These are phyloP conservation scores for Saccharomyces hybrid DNA, from an alignment of 1,139 yeast genomes.

Conservation along the genomic window DNA sequence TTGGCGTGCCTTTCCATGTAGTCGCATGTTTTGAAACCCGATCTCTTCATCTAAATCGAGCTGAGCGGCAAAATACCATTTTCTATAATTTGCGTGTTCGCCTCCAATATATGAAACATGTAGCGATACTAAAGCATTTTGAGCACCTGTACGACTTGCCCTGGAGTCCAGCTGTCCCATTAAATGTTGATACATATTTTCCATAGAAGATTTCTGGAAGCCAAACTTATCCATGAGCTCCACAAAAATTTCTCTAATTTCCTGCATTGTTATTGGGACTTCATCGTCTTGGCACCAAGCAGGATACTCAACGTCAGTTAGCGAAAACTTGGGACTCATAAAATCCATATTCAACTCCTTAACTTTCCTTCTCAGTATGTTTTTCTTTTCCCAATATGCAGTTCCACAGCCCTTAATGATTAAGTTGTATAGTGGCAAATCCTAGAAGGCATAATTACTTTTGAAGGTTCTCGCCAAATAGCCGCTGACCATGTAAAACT, in stretches of 20 bases:
- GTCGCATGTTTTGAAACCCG: slow-evolving; percentile 40
- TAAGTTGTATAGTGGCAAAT: background rate
- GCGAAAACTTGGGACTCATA: slow-evolving; percentile 12
- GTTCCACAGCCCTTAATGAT: background rate
- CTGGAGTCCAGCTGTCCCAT: slow-evolving; percentile 59
- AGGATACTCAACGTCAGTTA: slow-evolving; percentile 26
- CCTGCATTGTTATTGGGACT: slow-evolving; percentile 37
- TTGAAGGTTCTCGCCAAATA: background rate
- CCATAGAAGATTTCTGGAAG: slow-evolving; percentile 58
- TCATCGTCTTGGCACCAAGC: slow-evolving; percentile 32
- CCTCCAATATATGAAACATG: slow-evolving; percentile 76
- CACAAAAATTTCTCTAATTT: slow-evolving; percentile 50
- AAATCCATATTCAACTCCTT: background rate
- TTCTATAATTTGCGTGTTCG: slow-evolving; percentile 53
- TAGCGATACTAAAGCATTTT: slow-evolving; percentile 47
- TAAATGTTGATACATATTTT: slow-evolving; percentile 58
- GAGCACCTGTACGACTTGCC: slow-evolving; percentile 54
- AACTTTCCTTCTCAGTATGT: no score
- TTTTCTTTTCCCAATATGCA: background rate
- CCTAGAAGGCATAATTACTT: background rate
- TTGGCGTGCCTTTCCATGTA: slow-evolving; percentile 31
- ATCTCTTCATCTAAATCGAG: slow-evolving; percentile 56
- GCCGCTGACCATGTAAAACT: background rate
- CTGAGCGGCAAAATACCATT: slow-evolving; percentile 71
- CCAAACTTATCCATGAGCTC: slow-evolving; percentile 51